A percentile compares a stretch with the other conserved stretches of the same genome.
phyloP scores from a whole-genome alignment of 169 alveolate species.

The Theileria equi region DNA sequence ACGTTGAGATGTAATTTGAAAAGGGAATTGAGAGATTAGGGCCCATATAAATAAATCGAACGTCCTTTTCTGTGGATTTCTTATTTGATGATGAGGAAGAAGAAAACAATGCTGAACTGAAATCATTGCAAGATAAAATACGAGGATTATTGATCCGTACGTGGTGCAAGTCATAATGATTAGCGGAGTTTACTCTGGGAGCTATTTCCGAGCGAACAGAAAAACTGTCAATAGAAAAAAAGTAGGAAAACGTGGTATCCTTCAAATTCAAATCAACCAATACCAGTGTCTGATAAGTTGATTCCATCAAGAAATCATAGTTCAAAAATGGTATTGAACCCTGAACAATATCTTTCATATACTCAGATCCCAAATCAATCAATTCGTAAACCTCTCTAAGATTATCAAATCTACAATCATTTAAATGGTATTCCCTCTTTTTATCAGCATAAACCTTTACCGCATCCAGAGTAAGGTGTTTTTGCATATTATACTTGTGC shows the following conservation, averaged over 20 bases:
- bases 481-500: constrained; percentile 29
- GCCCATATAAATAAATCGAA: constrained; percentile 38
- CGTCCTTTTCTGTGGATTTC: too few relatives aligned
- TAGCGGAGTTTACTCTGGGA: too few relatives aligned
- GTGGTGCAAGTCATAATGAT: too few relatives aligned
- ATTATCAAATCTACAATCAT: constrained; percentile 4
- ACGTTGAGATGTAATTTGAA: background rate
- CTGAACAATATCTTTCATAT: constrained; percentile 19
- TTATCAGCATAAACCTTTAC: constrained; percentile 18
- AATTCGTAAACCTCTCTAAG: constrained; percentile 33
- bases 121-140: too few relatives aligned
- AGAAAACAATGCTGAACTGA: too few relatives aligned
- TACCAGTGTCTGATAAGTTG: constrained; percentile 7
- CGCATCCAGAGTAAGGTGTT: constrained; percentile 19
- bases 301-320: constrained; percentile 34
- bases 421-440: constrained; percentile 9
- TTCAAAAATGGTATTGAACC: constrained; percentile 40
- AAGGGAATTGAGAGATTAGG: constrained; percentile 3
- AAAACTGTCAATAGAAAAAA: constrained; percentile 20
- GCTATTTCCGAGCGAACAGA: too few relatives aligned
- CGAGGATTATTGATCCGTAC: too few relatives aligned
- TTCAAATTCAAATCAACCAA: constrained; percentile 21
- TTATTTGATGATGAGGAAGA: too few relatives aligned
- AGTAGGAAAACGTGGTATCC: constrained; percentile 18
- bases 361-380: constrained; percentile 57